Evolutionary conservation across 371 early-diverging fungal species (phyloP), one percentile per base, ranked within the genome.

Genomic region (Mucor irregularis): DNA sequence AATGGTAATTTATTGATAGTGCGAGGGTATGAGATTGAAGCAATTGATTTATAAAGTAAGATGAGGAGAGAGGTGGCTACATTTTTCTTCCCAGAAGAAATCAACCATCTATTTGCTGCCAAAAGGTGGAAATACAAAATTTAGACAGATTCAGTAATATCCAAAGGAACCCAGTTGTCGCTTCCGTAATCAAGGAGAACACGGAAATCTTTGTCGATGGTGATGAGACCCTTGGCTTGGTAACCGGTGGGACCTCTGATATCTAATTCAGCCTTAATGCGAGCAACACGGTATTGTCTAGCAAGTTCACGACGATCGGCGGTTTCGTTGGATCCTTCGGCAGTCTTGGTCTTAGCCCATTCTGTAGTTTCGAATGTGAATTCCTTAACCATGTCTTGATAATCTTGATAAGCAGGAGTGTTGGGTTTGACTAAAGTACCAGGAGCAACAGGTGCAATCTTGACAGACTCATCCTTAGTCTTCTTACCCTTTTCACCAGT

Each of bases 91-190:
- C 49, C 49, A 44, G 29, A 49, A 50, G 28, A 43, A 42, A 42
- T 21, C 42, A 42, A 25, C 42, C 42, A 10, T 24, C 7, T 21
- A 24, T 42, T n/a, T 22, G 24, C 14, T 24, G 42, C 42, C 10
- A 42, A 24, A 14, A 45, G 22, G 24, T 2, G 44, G 22, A 35
- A 19, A 39, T 1, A 19, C 14, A 31, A 21, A 19, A 13, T 21
- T 67, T 67, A 68, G 24, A 68, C 64, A 3, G 31, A 30, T 26
- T 68, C 68, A 16, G 68, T 64, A 24, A 64, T 60, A 60, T 68
- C 68, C 42, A 58, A 61, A 35, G 66, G 64, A 30, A 38, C 44
- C 53, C 56, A 57, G 11, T 49, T 62, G 13, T 50, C 64, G 57
- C 53, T 56, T 34, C 61, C 57, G 33, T 50, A 68, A 38, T 68